phyloP scores from a whole-genome alignment of 1,284 basidiomycete genomes.

The Xanthoconium separans region DNA sequence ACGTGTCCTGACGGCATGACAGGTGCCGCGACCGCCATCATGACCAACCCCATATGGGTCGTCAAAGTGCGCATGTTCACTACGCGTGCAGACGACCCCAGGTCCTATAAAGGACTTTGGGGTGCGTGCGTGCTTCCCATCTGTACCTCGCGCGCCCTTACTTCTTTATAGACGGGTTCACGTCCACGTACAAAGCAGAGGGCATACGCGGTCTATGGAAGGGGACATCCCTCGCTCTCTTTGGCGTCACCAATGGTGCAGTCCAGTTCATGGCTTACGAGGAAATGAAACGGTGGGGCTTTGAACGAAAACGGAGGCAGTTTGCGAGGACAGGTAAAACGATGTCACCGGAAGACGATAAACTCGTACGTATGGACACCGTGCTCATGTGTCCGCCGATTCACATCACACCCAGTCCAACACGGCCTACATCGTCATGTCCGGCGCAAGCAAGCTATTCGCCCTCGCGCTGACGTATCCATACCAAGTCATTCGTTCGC shows the following conservation, averaged over 20 bases:
- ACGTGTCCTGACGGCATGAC: constrained; percentile 15
- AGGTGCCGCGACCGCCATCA: constrained; percentile 91
- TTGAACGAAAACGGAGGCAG: constrained; percentile 69
- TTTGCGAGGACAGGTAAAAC: constrained; percentile 57
- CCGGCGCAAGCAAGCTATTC: constrained; percentile 85
- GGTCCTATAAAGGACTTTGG: constrained; percentile 77
- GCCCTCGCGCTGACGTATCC: constrained; percentile 92
- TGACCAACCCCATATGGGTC: constrained; percentile 99
- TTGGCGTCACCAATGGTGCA: constrained; percentile 95
- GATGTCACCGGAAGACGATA: constrained; percentile 76
- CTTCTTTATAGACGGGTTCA: constrained; percentile 66
- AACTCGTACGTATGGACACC: constrained; percentile 60
- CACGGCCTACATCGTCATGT: constrained; percentile 89
- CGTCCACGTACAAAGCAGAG: constrained; percentile 68
- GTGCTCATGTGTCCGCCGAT: background rate
- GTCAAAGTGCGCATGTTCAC: constrained; percentile 99
- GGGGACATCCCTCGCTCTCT: constrained; percentile 85
- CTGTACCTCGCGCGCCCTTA: background rate
- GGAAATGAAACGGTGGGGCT: constrained; percentile 89
- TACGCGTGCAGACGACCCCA: constrained; percentile 61
- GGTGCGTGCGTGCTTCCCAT: constrained; percentile 61
- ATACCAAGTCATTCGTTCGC: constrained; percentile 94
- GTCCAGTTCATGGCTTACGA: constrained; percentile 98
- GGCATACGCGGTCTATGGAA: constrained; percentile 83
- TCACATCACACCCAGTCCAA: constrained; percentile 66